Evolutionary conservation across 2,329 filamentous ascomycete species (phyloP).

Genomic region (Thelonectria rubi): DNA sequence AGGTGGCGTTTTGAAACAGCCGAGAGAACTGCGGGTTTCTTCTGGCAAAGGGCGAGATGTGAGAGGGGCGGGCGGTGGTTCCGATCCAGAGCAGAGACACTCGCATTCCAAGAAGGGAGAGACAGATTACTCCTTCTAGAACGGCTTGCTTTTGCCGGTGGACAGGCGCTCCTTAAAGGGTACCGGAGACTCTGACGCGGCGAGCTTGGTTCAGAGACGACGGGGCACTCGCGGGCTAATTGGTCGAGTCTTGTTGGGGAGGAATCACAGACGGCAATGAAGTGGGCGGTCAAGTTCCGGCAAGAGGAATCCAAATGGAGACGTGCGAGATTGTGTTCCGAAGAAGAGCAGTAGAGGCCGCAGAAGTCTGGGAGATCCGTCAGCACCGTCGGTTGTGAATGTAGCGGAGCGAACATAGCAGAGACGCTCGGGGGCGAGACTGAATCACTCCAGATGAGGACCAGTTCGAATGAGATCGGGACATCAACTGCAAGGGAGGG

Average conservation of each 20-base stretch:
- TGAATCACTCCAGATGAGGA: not conserved
- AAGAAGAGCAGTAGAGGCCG: constrained; percentile 29
- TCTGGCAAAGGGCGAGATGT: constrained; percentile 46
- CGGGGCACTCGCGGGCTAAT: constrained; percentile 35
- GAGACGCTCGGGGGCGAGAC: not conserved
- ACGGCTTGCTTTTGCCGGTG: constrained; percentile 24
- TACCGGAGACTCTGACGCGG: constrained; percentile 34
- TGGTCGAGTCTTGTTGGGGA: constrained; percentile 25
- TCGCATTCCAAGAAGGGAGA: constrained; percentile 50
- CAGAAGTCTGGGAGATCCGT: constrained; percentile 22
- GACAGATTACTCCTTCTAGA: constrained; percentile 40
- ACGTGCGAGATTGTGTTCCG: constrained; percentile 31
- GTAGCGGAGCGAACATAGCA: no score
- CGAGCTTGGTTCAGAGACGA: constrained; percentile 32
- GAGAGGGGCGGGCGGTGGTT: constrained; percentile 46
- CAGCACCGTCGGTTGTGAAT: constrained; percentile 18
- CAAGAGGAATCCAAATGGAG: constrained; percentile 33
- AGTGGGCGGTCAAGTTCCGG: constrained; percentile 31
- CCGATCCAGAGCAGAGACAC: constrained; percentile 50
- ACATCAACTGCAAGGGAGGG: constrained; percentile 12
- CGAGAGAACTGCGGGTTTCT: constrained; percentile 42
- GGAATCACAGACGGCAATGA: constrained; percentile 33
- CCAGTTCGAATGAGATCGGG: not conserved
- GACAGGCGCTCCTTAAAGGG: constrained; percentile 34
- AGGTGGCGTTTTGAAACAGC: constrained; percentile 51